These are phyloP conservation scores for Claviceps purpurea DNA, from an alignment of 2,329 filamentous ascomycete genomes.

Conservation along the genomic window DNA sequence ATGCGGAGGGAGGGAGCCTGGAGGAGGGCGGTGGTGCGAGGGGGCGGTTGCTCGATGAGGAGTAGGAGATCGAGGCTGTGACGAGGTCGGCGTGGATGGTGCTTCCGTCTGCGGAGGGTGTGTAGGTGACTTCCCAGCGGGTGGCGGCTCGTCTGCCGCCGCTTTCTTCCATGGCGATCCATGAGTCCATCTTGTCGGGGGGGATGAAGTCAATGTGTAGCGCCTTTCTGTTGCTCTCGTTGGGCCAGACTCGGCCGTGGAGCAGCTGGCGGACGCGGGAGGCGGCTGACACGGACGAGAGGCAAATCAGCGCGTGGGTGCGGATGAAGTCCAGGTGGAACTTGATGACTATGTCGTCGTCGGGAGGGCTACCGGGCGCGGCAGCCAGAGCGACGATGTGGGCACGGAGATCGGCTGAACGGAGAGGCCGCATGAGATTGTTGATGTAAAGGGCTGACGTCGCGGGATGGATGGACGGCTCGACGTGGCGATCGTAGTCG, in stretches of 20 bases:
- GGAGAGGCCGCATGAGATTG: slow-evolving; percentile 79
- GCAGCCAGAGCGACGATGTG: slow-evolving; percentile 60
- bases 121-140: slow-evolving; percentile 65
- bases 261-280: slow-evolving; percentile 62
- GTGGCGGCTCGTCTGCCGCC: slow-evolving; percentile 26
- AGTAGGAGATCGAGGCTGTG: slow-evolving; percentile 3
- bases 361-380: slow-evolving; percentile 35
- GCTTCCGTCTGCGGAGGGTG: slow-evolving; percentile 38
- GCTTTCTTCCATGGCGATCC: slow-evolving; percentile 57
- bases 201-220: slow-evolving; percentile 88
- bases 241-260: slow-evolving; percentile 73
- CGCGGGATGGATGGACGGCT: slow-evolving; percentile 53
- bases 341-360: slow-evolving; percentile 40
- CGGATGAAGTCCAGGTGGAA: slow-evolving; percentile 77
- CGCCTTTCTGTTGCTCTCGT: slow-evolving; percentile 70
- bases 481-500: slow-evolving; percentile 24
- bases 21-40: not conserved
- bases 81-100: slow-evolving; percentile 29
- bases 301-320: slow-evolving; percentile 74
- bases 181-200: slow-evolving; percentile 54
- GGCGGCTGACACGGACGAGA: slow-evolving; percentile 56
- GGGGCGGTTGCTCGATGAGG: slow-evolving; percentile 5
- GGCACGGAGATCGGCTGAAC: slow-evolving; percentile 49
- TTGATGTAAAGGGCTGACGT: slow-evolving; percentile 77
- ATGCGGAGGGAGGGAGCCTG: not conserved